Evolutionary conservation across 2,329 filamentous ascomycete species (phyloP), one percentile per base, ranked within the genome.

Genomic region (Colletotrichum tamarilloi): DNA sequence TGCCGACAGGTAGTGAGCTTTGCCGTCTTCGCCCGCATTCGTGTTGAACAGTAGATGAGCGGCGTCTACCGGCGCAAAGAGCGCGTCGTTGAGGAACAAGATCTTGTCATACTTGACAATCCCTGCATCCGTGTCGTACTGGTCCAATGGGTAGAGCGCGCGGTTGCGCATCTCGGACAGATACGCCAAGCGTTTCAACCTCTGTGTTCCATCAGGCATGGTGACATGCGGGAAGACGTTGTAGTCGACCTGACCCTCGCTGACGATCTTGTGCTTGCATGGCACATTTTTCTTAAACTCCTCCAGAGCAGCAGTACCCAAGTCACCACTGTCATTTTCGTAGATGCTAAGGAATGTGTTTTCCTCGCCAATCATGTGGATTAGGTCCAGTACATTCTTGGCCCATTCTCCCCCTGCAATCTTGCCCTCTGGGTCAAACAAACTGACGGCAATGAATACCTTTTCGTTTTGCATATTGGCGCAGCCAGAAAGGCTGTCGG

Each of bases 281-380:
- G 86, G 79, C 2, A 88, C 77, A 42, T 77, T 85, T n/a, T 81
- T 78, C 67, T 87, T 85, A 58, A 94, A 86, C 2, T 83, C 80
- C 35, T 67, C 77, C 67, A 95, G 82, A 0, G 92, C 90, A 42
- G 82, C 80, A 69, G 85, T 85, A 19, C 90, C 91, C 35, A 85
- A 82, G 1, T 85, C 82, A 1, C 91, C 91, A 38, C 92, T 89
- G 78, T 93, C 90, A 77, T 93, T 93, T 79, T 94, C 93, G 80
- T 94, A 95, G 38, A 95, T 89, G 80, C 92, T 93, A 67, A 95
- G 81, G 78, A 91, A 93, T 2, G 92, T 90, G 77, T 94, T 93
- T 46, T 92, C 84, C 16, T 87, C 86, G 0, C 93, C 93, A 49
- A 95, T 84, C 35, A 93, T 79, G 62, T 93, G 85, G 38, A 95